Base-by-base conservation (phyloP, 371 early-diverging fungal genomes). In the Entomophthora muscae region DNA sequence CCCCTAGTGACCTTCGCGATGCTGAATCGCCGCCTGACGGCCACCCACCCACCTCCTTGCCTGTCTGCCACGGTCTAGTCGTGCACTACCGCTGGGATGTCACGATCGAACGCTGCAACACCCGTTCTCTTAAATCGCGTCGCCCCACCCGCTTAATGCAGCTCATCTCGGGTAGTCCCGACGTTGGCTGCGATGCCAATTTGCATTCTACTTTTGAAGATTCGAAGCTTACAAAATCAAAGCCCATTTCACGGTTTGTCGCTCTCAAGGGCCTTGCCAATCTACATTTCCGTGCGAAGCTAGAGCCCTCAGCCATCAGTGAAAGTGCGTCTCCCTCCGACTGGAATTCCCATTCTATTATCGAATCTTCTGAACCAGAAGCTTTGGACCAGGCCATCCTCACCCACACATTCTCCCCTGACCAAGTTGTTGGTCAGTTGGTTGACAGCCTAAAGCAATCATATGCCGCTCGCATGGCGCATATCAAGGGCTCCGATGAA, bases 181-280 rank as follows among this genome's bases (percentile, higher is more conserved):
- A 17, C 42, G 10, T 42, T 42, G 42, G 42, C 10, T 42, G 42
- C 42, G 5, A 5, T 17, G 42, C 42, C 42, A 5, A 42, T 17
- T 17, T n/a, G n/a, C n/a, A n/a, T n/a, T n/a, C n/a, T n/a, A n/a
- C n/a, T n/a, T n/a, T n/a, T n/a, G n/a, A n/a, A n/a, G n/a, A n/a
- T n/a, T n/a, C n/a, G n/a, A n/a, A n/a, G 22, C 22, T 26, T 24
- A 26, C 56, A 27, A 61, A 51, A 21, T 7, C 33, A 7, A 61
- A 61, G 26, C n/a, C 42, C 2, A 32, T 32, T n/a, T 5, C 42
- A 10, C 12, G 61, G 24, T 61, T 32, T 42, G 42, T 61, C 3
- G 61, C 61, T 5, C 26, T 61, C 7, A 61, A 61, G 26, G 61
- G 61, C 26, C 22, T 61, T 12, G 33, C 42, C 21, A 61, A 61